Evolutionary conservation across 306 rosid species (phyloP).

Genomic region (Geum urbanum): DNA sequence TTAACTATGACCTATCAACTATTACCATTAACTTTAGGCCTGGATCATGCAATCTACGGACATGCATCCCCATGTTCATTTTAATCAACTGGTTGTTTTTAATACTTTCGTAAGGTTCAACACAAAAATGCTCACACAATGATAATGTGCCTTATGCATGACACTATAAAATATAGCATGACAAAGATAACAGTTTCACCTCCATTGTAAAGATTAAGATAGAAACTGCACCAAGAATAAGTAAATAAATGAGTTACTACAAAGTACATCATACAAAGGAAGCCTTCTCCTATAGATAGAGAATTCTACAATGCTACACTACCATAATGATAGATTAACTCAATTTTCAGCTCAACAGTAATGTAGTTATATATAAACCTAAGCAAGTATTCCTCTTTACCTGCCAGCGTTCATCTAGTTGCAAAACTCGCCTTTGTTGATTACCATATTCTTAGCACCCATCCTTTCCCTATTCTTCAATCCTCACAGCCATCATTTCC

Average conservation of each 20-base stretch:
- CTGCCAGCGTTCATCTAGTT: slow-evolving; percentile 14
- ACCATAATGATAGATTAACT: slow-evolving; percentile 15
- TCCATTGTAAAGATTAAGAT: not conserved
- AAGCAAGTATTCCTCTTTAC: not conserved
- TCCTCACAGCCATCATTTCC: slow-evolving; percentile 38
- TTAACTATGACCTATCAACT: not conserved
- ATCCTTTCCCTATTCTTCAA: slow-evolving; percentile 12
- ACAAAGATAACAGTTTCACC: not conserved
- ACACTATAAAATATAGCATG: not conserved
- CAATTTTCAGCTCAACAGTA: slow-evolving; percentile 23
- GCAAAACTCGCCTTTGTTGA: not conserved
- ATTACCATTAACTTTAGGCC: not conserved
- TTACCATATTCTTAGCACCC: not conserved
- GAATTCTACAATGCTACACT: slow-evolving; percentile 11
- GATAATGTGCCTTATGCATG: not conserved
- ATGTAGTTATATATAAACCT: not conserved
- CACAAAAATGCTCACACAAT: not conserved
- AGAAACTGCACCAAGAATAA: not conserved
- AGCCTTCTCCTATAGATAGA: not conserved
- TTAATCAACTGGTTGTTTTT: not conserved
- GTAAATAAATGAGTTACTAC: not conserved
- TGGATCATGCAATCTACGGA: not conserved
- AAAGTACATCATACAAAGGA: slow-evolving; percentile 7
- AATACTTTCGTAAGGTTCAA: not conserved
- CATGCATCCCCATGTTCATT: slow-evolving; percentile 3